Percentiles rank a stretch among this genome's conserved stretches.
Evolutionary conservation across 306 rosid genomes (phyloP).

Genomic region (Acacia confusa): DNA sequence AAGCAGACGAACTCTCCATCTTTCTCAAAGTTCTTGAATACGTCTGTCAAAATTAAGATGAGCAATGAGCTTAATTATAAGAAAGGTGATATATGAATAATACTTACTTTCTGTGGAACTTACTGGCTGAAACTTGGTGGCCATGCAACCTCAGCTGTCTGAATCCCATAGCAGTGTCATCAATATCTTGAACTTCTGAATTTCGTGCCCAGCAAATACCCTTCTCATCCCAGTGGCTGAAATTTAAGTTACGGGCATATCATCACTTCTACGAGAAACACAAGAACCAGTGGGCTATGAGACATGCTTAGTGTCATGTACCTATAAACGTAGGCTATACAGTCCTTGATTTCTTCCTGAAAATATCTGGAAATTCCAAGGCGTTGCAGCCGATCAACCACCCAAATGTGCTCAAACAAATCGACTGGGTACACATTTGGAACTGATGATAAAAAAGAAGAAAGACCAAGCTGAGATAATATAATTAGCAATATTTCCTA

Average conservation of each 20-base stretch:
- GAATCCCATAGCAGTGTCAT: constrained; percentile 92
- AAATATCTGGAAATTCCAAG: constrained; percentile 75
- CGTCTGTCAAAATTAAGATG: constrained; percentile 39
- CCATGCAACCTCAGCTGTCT: constrained; percentile 70
- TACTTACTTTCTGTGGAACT: background rate
- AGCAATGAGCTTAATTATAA: background rate
- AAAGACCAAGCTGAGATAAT: background rate
- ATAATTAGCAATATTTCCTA: background rate
- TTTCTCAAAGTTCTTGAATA: constrained; percentile 58
- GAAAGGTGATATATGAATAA: background rate
- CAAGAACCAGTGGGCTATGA: background rate
- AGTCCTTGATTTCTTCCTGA: constrained; percentile 50
- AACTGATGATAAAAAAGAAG: constrained; percentile 40
- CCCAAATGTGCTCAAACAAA: constrained; percentile 78
- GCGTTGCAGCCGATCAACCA: constrained; percentile 65
- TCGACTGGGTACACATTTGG: constrained; percentile 88
- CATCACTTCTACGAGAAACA: background rate
- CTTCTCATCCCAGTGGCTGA: constrained; percentile 70
- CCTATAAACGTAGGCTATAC: constrained; percentile 55
- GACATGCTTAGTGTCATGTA: background rate
- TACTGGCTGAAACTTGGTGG: constrained; percentile 62
- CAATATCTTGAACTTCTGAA: constrained; percentile 70
- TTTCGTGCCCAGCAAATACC: constrained; percentile 93
- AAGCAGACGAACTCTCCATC: constrained; percentile 62
- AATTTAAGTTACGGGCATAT: background rate